A percentile compares a stretch with the other conserved stretches of the same genome.
phyloP scores from a whole-genome alignment of 148 eudicot genomes.

The Heliosperma pusillum region DNA sequence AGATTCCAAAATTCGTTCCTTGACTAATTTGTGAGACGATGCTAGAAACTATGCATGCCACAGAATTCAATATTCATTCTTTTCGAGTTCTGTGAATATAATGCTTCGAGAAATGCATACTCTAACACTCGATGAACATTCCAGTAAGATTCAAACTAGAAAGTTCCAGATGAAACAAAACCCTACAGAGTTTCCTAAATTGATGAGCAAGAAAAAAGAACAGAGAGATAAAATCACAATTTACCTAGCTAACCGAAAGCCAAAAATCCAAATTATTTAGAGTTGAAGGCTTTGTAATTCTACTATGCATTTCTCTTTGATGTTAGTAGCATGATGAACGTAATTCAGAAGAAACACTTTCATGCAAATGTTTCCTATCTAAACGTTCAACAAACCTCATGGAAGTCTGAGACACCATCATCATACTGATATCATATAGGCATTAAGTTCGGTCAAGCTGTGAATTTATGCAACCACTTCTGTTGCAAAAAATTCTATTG shows the following conservation, averaged over 20 bases:
- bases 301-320: background rate
- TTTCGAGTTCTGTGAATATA: too few relatives aligned
- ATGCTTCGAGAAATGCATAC: too few relatives aligned
- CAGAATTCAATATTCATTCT: too few relatives aligned
- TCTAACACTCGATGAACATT: background rate
- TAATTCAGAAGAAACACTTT: background rate
- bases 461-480: too few relatives aligned
- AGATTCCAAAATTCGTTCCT: too few relatives aligned
- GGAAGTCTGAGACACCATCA: background rate
- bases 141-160: background rate
- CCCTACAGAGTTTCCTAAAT: too few relatives aligned
- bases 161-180: background rate
- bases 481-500: too few relatives aligned
- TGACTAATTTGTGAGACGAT: too few relatives aligned
- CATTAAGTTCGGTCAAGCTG: background rate
- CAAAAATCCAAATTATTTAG: background rate
- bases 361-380: background rate
- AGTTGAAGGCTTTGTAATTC: background rate
- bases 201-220: background rate
- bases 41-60: too few relatives aligned
- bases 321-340: background rate
- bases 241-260: background rate
- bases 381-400: background rate
- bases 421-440: background rate
- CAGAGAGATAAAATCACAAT: too few relatives aligned